Evolutionary conservation across 2,329 filamentous ascomycete species (phyloP).

Genomic region (Aureobasidium sp.): DNA sequence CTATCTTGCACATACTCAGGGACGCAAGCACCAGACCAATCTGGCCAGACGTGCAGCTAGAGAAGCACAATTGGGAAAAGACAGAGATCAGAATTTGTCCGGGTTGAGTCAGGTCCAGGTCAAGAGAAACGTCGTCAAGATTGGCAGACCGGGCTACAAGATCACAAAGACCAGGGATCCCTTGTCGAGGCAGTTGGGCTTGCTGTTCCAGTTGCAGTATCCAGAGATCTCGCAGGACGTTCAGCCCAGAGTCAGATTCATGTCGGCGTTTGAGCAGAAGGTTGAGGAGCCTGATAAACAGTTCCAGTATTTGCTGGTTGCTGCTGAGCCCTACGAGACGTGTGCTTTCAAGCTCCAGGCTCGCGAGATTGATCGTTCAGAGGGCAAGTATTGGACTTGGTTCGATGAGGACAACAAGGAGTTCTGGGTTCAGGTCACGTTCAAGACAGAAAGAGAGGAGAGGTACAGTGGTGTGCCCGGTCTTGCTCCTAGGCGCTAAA

Average conservation of each 20-base stretch:
- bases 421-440: constrained; percentile 96
- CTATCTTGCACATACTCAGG: constrained; percentile 96
- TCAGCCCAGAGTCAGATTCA: constrained; percentile 81
- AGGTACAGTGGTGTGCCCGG: constrained; percentile 65
- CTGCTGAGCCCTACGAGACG: constrained; percentile 96
- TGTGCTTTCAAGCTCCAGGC: constrained; percentile 95
- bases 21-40: constrained; percentile 98
- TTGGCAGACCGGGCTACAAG: constrained; percentile 92
- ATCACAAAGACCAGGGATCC: constrained; percentile 94
- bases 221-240: constrained; percentile 76
- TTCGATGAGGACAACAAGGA: constrained; percentile 94
- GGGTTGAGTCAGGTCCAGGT: constrained; percentile 66
- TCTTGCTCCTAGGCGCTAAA: constrained; percentile 31
- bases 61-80: constrained; percentile 82
- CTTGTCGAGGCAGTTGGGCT: constrained; percentile 75
- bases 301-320: constrained; percentile 90
- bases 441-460: constrained; percentile 97
- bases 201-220: constrained; percentile 95
- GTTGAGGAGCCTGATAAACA: constrained; percentile 90
- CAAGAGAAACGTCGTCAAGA: constrained; percentile 84
- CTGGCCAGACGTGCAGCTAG: constrained; percentile 90
- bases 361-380: constrained; percentile 80
- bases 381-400: constrained; percentile 86
- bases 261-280: constrained; percentile 96
- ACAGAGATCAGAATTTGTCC: constrained; percentile 51